These are phyloP conservation scores for Notholithocarpus densiflorus DNA, from an alignment of 306 rosid species.

Conservation along the genomic window DNA sequence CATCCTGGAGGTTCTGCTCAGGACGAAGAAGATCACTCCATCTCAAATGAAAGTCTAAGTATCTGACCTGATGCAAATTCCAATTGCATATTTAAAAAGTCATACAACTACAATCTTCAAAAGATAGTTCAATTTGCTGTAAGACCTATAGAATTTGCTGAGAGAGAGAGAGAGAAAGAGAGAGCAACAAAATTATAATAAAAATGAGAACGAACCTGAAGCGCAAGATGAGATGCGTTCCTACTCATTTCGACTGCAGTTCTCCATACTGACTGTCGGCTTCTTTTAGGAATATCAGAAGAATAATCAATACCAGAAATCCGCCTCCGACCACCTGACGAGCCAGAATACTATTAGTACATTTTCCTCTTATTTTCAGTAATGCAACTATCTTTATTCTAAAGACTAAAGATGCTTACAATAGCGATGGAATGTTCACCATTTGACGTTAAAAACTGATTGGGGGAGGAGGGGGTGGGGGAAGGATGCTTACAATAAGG, in stretches of 20 bases:
- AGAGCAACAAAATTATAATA: background rate
- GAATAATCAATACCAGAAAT: slow-evolving; percentile 65
- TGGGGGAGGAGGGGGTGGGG: background rate
- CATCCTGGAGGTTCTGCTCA: slow-evolving; percentile 75
- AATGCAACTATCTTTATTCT: background rate
- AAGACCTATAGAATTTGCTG: slow-evolving; percentile 13
- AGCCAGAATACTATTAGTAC: slow-evolving; percentile 24
- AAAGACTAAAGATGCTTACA: slow-evolving; percentile 3
- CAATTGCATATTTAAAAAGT: slow-evolving; percentile 15
- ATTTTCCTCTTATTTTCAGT: background rate
- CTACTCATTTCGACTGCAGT: slow-evolving; percentile 83
- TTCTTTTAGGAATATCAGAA: slow-evolving; percentile 78
- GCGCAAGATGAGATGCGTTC: slow-evolving; percentile 85
- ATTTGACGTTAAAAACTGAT: background rate
- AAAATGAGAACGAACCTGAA: slow-evolving; percentile 59
- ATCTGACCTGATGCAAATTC: slow-evolving; percentile 76
- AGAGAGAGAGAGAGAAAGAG: background rate
- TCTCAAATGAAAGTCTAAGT: slow-evolving; percentile 74
- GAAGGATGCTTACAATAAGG: background rate
- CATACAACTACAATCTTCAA: slow-evolving; percentile 13
- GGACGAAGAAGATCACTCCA: slow-evolving; percentile 97
- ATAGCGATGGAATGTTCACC: background rate
- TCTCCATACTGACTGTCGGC: slow-evolving; percentile 86
- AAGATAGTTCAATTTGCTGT: slow-evolving; percentile 18
- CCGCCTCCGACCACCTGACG: slow-evolving; percentile 71